A percentile compares a stretch with the other conserved stretches of the same genome.
Conservation (phyloP, 2,329 filamentous ascomycete genomes). For the Penicillium sp. region DNA sequence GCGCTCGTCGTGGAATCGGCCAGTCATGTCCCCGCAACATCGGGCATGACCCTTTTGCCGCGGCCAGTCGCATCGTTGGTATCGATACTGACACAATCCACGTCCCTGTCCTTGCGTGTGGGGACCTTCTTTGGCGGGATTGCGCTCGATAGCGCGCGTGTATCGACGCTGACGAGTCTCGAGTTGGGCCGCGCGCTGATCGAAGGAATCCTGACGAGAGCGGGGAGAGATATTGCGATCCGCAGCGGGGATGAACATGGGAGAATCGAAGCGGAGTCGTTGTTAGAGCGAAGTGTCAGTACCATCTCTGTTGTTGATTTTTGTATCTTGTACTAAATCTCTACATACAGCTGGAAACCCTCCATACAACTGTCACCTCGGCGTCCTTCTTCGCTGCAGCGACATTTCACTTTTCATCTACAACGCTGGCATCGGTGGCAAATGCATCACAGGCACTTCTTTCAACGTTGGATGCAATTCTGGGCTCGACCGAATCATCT, state of each 20-base stretch:
- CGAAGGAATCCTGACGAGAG: slow-evolving; percentile 42
- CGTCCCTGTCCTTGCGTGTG: slow-evolving; percentile 41
- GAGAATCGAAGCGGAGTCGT: slow-evolving; percentile 39
- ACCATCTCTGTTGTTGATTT: neutral
- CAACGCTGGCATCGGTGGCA: slow-evolving; percentile 40
- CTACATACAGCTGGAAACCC: slow-evolving; percentile 34
- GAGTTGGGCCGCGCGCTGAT: slow-evolving; percentile 43
- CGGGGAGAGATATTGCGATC: slow-evolving; percentile 41
- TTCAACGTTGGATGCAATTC: slow-evolving; percentile 43
- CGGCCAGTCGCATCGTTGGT: slow-evolving; percentile 41
- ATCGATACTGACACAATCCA: slow-evolving; percentile 42
- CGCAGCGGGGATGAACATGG: slow-evolving; percentile 46
- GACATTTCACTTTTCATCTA: slow-evolving; percentile 43
- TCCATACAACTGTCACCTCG: slow-evolving; percentile 44
- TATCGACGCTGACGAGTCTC: slow-evolving; percentile 42
- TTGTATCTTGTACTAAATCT: slow-evolving; percentile 9
- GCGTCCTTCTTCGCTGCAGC: slow-evolving; percentile 45
- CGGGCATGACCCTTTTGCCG: slow-evolving; percentile 39
- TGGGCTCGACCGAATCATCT: slow-evolving; percentile 47
- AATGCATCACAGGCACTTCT: slow-evolving; percentile 42
- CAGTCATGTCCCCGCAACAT: slow-evolving; percentile 25
- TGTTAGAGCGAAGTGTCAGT: slow-evolving; percentile 44
- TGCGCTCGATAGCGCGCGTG: slow-evolving; percentile 41
- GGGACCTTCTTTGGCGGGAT: slow-evolving; percentile 42
- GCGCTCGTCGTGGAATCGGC: slow-evolving; percentile 2